Conservation (phyloP, 1,139 yeast genomes). For the Blastobotrys serpentis region DNA sequence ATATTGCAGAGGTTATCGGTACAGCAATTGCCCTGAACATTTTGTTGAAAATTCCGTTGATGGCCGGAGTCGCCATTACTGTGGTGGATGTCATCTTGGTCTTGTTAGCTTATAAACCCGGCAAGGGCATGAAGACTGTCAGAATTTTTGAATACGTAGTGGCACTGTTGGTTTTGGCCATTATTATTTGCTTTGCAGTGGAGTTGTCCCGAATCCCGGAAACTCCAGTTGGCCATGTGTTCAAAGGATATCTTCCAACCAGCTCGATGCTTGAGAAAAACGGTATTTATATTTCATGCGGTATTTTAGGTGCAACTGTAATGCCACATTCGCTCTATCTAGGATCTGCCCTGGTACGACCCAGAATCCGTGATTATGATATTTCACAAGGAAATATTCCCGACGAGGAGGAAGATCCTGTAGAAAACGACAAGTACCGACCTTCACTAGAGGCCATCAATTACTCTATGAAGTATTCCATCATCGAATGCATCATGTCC, state of each 20-base stretch:
- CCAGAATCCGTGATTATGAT: constrained; percentile 65
- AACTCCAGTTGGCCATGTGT: constrained; percentile 49
- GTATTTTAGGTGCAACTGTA: constrained; percentile 78
- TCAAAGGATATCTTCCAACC: constrained; percentile 73
- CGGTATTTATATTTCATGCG: constrained; percentile 73
- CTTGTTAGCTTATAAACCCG: constrained; percentile 71
- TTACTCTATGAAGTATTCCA: constrained; percentile 65
- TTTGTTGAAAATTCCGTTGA: constrained; percentile 62
- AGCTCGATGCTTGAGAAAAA: constrained; percentile 56
- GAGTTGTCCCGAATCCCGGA: constrained; percentile 58
- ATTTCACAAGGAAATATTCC: constrained; percentile 30
- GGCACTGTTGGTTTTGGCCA: constrained; percentile 63
- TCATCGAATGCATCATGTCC: constrained; percentile 62
- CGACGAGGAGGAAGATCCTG: constrained; percentile 33
- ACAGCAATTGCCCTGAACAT: constrained; percentile 82
- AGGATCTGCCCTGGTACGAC: constrained; percentile 75
- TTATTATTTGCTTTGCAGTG: constrained; percentile 68
- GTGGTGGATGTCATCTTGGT: constrained; percentile 71
- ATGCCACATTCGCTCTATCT: constrained; percentile 79
- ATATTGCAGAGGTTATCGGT: constrained; percentile 84
- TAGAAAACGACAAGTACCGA: constrained; percentile 46
- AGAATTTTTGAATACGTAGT: constrained; percentile 66
- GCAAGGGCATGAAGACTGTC: constrained; percentile 62
- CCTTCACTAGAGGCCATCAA: constrained; percentile 67
- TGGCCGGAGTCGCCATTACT: constrained; percentile 76